Evolutionary conservation across 75 land plant genomes (phyloP), one percentile per base, ranked within the genome.

Genomic region (Picea glauca): DNA sequence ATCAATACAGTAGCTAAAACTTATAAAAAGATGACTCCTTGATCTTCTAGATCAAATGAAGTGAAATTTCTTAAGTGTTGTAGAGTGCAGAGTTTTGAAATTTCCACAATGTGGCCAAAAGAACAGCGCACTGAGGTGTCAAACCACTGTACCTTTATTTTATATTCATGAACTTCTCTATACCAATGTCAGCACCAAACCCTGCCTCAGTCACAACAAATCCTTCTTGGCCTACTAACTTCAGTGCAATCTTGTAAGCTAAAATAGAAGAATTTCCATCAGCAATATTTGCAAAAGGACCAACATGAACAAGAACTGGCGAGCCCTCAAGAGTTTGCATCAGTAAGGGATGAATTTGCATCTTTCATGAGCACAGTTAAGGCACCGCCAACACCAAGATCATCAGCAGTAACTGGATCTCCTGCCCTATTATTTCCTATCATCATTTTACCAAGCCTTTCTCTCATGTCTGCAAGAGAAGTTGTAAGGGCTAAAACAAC

Each of bases 311-410:
- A 76, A 97, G 88, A 21, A 97, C 99, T 33, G 99, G 98, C 0
- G 99, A 94, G 20, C 99, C 99, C 78, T 94, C 99, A 58, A 97
- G 90, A 12, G 99, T 97, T 78, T 97, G 98, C 98, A 97, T 97
- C 62, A 94, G 76, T 5, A 98, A 94, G 58, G 98, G 98, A 75
- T 97, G 85, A 72, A 97, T 94, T 94, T 11, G 95, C 99, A 86
- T 97, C 99, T 78, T 94, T 94, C 99, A 94, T 97, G 0, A 94
- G 85, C 13, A 94, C 99, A 60, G 99, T 94, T 59, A 97, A 84
- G 58, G 99, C 99, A 58, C 98, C 98, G 46, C 98, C 98, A 74
- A 91, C 76, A 23, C 99, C 95, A 77, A 94, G 86, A 87, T 97
- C 99, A 84, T 97, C 99, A 35, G 99, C 99, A 26, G 95, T 91